Evolutionary conservation across 176 grass and related monocot genomes (phyloP).

Genomic region (Elymus sibiricus): DNA sequence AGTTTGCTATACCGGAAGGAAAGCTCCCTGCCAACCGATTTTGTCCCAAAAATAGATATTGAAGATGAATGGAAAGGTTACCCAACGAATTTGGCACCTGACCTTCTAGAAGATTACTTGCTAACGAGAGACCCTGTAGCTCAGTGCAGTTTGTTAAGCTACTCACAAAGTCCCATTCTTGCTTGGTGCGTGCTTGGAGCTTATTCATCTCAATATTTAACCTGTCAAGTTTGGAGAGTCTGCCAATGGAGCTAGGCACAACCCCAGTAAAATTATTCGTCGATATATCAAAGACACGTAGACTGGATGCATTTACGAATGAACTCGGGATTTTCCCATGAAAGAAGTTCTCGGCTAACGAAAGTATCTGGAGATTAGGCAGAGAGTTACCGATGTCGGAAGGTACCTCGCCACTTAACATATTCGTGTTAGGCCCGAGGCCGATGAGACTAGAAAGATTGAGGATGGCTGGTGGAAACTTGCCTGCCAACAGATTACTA

Average conservation of each 20-base stretch:
- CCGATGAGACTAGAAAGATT: neutral
- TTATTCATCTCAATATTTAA: neutral
- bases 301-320: neutral
- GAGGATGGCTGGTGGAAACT: neutral
- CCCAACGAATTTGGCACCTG: neutral
- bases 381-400: neutral
- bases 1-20: neutral
- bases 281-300: neutral
- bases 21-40: neutral
- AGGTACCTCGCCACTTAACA: neutral
- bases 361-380: neutral
- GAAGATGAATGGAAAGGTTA: neutral
- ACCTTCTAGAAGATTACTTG: neutral
- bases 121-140: neutral
- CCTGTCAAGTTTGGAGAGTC: neutral
- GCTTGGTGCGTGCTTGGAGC: neutral
- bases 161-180: slow-evolving; percentile 27
- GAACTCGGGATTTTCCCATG: neutral
- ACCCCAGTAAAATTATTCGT: neutral
- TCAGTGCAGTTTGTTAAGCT: slow-evolving; percentile 16
- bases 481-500: neutral
- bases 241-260: slow-evolving; percentile 12
- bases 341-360: neutral
- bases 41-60: neutral
- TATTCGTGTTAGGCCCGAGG: neutral